Evolutionary conservation across 805 yeast genomes (phyloP), one percentile per base, ranked within the genome.

Genomic region (Cyberlindnera sargentensis): DNA sequence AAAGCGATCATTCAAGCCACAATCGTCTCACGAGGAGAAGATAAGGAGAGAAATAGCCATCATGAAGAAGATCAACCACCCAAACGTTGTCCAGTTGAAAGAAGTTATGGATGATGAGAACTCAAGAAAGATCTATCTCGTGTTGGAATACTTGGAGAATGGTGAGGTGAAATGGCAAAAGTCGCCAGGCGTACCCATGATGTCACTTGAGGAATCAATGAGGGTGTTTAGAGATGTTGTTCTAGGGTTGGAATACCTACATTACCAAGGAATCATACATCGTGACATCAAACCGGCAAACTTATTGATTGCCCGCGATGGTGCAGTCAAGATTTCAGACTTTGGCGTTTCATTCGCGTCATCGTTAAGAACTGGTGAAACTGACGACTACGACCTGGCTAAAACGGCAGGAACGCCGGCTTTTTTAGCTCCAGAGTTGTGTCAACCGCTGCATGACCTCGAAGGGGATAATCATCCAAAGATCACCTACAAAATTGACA

Each of bases 381-480:
- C 75, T 26, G 71, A 76, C 50, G 96, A 89, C 48, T 67, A 80
- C 44, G 97, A 91, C 54, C 70, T 91, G 48, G 95, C 96, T 2
- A 91, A 90, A 62, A 91, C 98, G 0, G 98, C 95, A 0, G 99
- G 98, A 5, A 91, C 98, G 0, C 98, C 98, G 2, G 97, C 96
- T 0, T 91, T 91, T 62, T 82, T 89, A 56, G 95, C 98, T 0
- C 96, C 96, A 0, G 99, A 93, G 60, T 70, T 90, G 38, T 90
- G 96, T 58, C 72, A 73, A 42, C 80, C 85, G 1, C 30, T 53
- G 10, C 46, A 37, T 24, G 61, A 57, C 31, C 61, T 58, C 24
- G 50, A 39, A 8, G 25, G 15, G 24, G 6, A 8, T 35, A 46
- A 24, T 9, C 41, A 54, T 42, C 76, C 80, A 4, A 76, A 71